These are phyloP conservation scores for Grosmannia penicillata DNA, from an alignment of 2,329 filamentous ascomycete genomes.

Conservation along the genomic window DNA sequence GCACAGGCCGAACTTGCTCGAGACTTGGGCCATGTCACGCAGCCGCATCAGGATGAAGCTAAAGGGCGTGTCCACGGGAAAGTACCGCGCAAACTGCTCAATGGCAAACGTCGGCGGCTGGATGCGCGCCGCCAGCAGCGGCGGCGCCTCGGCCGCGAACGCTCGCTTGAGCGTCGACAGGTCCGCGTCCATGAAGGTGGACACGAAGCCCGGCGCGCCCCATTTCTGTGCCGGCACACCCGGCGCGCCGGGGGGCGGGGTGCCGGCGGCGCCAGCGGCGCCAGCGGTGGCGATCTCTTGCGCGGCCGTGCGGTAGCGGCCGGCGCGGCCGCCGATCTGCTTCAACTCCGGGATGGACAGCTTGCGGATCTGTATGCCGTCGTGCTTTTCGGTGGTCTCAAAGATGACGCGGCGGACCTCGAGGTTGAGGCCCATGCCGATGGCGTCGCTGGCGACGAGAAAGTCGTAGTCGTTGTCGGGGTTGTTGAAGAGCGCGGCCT, in stretches of 20 bases:
- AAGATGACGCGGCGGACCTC: constrained; percentile 86
- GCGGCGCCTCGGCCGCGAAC: constrained; percentile 47
- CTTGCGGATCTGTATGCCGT: constrained; percentile 39
- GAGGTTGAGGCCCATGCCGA: constrained; percentile 93
- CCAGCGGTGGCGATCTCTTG: constrained; percentile 25
- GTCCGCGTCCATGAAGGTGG: constrained; percentile 60
- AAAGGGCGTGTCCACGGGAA: constrained; percentile 67
- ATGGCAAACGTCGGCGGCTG: constrained; percentile 57
- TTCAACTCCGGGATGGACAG: constrained; percentile 70
- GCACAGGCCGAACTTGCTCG: constrained; percentile 57
- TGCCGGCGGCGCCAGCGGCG: neutral
- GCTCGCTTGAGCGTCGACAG: constrained; percentile 44
- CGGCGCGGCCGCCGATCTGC: constrained; percentile 87
- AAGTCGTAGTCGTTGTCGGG: constrained; percentile 92
- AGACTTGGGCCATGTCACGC: constrained; percentile 49
- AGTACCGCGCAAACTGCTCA: constrained; percentile 66
- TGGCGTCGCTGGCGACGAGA: constrained; percentile 63
- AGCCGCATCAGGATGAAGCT: constrained; percentile 69
- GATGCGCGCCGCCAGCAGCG: constrained; percentile 58
- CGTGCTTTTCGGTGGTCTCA: constrained; percentile 59
- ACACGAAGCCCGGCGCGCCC: constrained; percentile 51
- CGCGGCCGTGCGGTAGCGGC: constrained; percentile 63
- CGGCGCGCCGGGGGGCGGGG: neutral
- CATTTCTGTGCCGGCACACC: neutral
- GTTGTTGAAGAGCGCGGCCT: constrained; percentile 88